Conservation (phyloP, 345 rosid genomes). For the Syzygium aromaticum region DNA sequence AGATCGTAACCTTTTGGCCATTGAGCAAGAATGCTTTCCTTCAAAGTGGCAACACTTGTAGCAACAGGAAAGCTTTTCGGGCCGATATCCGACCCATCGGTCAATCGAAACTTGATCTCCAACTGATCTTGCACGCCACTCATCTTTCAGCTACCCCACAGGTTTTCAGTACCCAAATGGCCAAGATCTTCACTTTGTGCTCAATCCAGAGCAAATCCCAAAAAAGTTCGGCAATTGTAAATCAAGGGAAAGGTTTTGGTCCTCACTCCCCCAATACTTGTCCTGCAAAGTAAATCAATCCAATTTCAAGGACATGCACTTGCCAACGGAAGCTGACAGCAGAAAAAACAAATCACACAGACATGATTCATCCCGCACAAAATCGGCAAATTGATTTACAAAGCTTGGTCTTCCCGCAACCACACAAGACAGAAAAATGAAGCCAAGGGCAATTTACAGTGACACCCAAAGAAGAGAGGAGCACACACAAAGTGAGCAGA, state of each 20-base stretch:
- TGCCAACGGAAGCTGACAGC: background rate
- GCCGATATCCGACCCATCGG: constrained; percentile 92
- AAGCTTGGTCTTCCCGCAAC: background rate
- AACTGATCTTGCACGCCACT: constrained; percentile 71
- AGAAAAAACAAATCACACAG: background rate
- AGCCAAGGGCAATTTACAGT: background rate
- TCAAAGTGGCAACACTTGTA: constrained; percentile 76
- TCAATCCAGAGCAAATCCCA: background rate
- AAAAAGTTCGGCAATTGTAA: constrained; percentile 2
- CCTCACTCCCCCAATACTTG: background rate
- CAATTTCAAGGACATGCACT: background rate
- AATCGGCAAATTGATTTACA: background rate
- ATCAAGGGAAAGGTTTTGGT: constrained; percentile 2
- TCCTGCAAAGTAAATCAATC: background rate
- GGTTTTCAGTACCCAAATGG: constrained; percentile 3
- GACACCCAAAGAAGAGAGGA: no score
- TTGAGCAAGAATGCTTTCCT: constrained; percentile 83
- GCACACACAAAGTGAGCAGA: background rate
- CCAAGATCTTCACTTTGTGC: constrained; percentile 11
- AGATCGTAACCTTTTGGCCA: constrained; percentile 80
- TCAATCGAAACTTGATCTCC: constrained; percentile 89
- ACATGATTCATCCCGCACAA: background rate
- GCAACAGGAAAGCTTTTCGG: constrained; percentile 82
- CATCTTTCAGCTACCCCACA: constrained; percentile 37
- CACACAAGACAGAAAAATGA: background rate